Evolutionary conservation across 495 filamentous ascomycete genomes (phyloP), one percentile per base, ranked within the genome.

Genomic region (Penicillium egyptiacum): DNA sequence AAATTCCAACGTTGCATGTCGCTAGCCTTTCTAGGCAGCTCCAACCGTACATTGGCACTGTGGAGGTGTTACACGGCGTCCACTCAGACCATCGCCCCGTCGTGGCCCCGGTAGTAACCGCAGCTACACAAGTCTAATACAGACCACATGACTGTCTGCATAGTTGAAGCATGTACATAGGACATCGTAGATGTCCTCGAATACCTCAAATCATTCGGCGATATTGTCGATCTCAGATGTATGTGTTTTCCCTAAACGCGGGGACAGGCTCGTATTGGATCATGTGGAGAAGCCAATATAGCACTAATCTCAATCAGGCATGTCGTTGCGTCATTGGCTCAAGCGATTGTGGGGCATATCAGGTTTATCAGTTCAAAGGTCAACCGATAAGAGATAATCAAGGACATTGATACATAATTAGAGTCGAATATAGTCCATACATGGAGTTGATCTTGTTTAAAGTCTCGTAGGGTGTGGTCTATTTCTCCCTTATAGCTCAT

Each of bases 11-110:
- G 35, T 39, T 39, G 16, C 16, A 39, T 39, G 7, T 54, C 52
- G 23, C 65, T 68, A 66, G 30, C 66, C 63, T 23, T 25, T 56
- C 40, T 53, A 49, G 66, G 66, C 58, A 68, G 63, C 66, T 68
- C 63, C 58, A 68, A 5, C 66, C 66, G 66, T 41, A 45, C 28
- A 31, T 20, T 12, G 23, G 23, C n/a, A 40, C 40, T 16, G 16
- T 35, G n/a, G n/a, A 37, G 35, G 33, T 41, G 35, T 54, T 25
- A 30, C 56, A 62, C 53, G 8, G 26, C 30, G 19, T 45, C 28
- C n/a, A 33, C 16, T 17, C 35, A 22, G 12, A 31, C 5, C 19
- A n/a, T 43, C 23, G 16, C 7, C 26, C 9, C 5, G 10, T n/a
- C 4, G 23, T 31, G 19, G n/a, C 20, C 8, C 52, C 52, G 19